A percentile compares a stretch with the other conserved stretches of the same genome.
Evolutionary conservation across 2,329 filamentous ascomycete genomes (phyloP).

Genomic region (Talaromyces rugulosus): DNA sequence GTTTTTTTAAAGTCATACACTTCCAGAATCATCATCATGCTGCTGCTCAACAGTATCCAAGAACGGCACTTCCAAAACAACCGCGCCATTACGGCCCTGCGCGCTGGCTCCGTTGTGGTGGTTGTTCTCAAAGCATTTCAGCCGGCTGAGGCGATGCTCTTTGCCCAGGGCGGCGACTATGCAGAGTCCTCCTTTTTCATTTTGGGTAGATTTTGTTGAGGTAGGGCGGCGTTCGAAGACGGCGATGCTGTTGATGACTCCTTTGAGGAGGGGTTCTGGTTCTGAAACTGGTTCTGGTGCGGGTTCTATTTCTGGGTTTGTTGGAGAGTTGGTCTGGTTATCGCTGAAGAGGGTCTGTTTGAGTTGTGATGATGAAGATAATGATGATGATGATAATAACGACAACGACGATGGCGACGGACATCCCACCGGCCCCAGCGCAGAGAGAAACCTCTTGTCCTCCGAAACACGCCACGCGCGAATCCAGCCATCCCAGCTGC

Average conservation of each 20-base stretch:
- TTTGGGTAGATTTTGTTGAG: slow-evolving; percentile 14
- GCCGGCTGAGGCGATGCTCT: slow-evolving; percentile 79
- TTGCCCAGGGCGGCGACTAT: slow-evolving; percentile 83
- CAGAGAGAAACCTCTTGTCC: slow-evolving; percentile 75
- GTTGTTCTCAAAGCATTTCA: slow-evolving; percentile 54
- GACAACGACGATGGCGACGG: slow-evolving; percentile 14
- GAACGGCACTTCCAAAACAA: slow-evolving; percentile 75
- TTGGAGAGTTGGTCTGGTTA: background rate
- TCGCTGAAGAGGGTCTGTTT: slow-evolving; percentile 24
- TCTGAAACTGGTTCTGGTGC: slow-evolving; percentile 4
- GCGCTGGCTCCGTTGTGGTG: slow-evolving; percentile 28
- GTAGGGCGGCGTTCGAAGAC: slow-evolving; percentile 71
- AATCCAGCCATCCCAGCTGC: slow-evolving; percentile 90
- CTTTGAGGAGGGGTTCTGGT: slow-evolving; percentile 51
- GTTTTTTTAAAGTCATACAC: background rate
- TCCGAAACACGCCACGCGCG: slow-evolving; percentile 79
- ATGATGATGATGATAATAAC: slow-evolving; percentile 15
- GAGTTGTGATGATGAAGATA: slow-evolving; percentile 28
- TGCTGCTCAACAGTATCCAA: slow-evolving; percentile 15
- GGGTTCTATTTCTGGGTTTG: background rate
- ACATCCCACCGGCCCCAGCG: slow-evolving; percentile 61
- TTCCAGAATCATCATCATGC: slow-evolving; percentile 9
- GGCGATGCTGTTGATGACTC: slow-evolving; percentile 83
- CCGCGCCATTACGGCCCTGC: slow-evolving; percentile 71
- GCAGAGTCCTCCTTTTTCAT: slow-evolving; percentile 56